These are phyloP conservation scores for Amanita fuliginea DNA, from an alignment of 768 basidiomycete genomes.

Conservation along the genomic window DNA sequence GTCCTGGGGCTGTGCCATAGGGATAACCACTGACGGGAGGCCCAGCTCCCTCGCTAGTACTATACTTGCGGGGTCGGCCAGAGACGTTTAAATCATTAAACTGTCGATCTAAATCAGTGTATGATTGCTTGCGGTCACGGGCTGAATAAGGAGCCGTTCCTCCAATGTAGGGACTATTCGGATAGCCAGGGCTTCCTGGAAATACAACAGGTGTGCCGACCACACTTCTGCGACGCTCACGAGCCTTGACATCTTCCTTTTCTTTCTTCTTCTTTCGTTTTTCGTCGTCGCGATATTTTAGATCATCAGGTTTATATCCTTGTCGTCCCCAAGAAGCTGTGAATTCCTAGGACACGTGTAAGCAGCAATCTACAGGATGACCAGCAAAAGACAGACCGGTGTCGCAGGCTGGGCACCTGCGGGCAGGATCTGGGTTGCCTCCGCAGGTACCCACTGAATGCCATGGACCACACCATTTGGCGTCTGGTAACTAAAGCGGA, in stretches of 20 bases:
- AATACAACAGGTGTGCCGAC: conserved; percentile 24
- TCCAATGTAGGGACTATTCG: conserved; percentile 11
- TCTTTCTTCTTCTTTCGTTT: conserved; percentile 34
- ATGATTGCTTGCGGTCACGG: neutral
- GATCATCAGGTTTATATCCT: conserved; percentile 21
- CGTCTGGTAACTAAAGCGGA: conserved; percentile 55
- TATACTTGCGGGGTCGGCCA: conserved; percentile 34
- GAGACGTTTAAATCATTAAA: conserved; percentile 31
- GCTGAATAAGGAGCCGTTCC: conserved; percentile 12
- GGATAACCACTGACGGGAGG: conserved; percentile 14
- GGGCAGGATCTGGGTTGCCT: conserved; percentile 52
- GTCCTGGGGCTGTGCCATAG: conserved; percentile 12
- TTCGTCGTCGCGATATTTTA: conserved; percentile 25
- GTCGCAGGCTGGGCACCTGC: conserved; percentile 48
- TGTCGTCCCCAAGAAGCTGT: conserved; percentile 43
- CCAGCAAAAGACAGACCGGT: conserved; percentile 27
- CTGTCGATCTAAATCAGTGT: conserved; percentile 25
- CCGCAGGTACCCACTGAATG: conserved; percentile 60
- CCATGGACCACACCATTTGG: conserved; percentile 56
- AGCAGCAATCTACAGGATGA: conserved; percentile 3
- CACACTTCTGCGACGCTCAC: conserved; percentile 50
- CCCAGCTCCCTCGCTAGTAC: conserved; percentile 29
- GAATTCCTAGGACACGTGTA: conserved; percentile 34
- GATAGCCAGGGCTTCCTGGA: conserved; percentile 15
- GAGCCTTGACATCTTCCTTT: conserved; percentile 32